Base-by-base conservation (phyloP, 352 stramenopile genomes). In the Pythium chondricola region DNA sequence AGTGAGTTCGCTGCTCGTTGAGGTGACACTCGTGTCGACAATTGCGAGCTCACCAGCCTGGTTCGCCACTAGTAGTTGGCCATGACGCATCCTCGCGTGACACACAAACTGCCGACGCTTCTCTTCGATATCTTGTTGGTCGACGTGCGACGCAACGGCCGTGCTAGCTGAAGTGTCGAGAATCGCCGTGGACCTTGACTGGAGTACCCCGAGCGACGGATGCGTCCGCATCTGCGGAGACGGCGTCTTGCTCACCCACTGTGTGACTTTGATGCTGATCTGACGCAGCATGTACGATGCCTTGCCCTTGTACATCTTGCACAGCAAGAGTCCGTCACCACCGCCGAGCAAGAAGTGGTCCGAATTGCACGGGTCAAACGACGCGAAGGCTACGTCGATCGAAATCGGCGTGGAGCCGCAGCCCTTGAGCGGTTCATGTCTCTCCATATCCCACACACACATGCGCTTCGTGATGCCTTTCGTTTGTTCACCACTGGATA, bases 401-500 rank as follows among this genome's bases (percentile, higher is more conserved):
- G 46, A 26, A 9, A 82, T 38, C 2, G 30, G 47, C 6, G 44
- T 52, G n/a, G 43, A 59, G 14, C 57, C 62, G 27, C 69, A 87
- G 4, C 74, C 75, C 1, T 74, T 69, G 33, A 89, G 58, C 0
- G 66, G 67, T 20, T 78, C 48, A 21, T 68, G 45, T 6, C 67
- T 65, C 20, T 85, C 72, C 13, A 80, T 30, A 32, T 92, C 75
- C 75, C 77, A 89, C 6, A 92, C 51, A 48, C 77, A 83, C 14
- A 88, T 51, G n/a, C 37, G 56, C 22, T 27, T 52, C 7, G 13
- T 8, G 13, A 33, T 13, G 29, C 7, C 29, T 20, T 2, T 16
- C 52, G 41, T n/a, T 16, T 7, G 39, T 13, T 8, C 29, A 33
- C 7, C 29, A 33, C 29, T 33, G 8, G 29, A 13, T 13, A 33